Conservation (phyloP, 2,329 filamentous ascomycete genomes). For the Fusarium nurragi region DNA sequence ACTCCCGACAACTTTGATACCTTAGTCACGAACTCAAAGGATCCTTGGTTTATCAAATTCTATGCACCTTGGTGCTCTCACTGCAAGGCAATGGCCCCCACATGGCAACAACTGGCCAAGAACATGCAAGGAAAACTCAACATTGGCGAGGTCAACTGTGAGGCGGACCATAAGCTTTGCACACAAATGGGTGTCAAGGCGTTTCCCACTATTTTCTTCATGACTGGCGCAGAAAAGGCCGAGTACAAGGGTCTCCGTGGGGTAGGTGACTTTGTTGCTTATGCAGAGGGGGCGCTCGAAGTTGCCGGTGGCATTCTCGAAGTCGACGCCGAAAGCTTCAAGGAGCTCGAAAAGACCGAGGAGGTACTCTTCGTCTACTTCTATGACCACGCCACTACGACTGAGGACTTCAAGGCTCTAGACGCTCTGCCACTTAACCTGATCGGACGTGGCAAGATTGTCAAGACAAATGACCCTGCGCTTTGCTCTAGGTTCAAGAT, state of each 20-base stretch:
- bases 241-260: conserved; percentile 94
- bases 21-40: conserved; percentile 83
- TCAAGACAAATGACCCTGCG: conserved; percentile 84
- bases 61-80: conserved; percentile 98
- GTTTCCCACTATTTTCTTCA: conserved; percentile 92
- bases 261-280: conserved; percentile 87
- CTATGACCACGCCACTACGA: conserved; percentile 94
- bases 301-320: conserved; percentile 80
- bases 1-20: conserved; percentile 87
- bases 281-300: conserved; percentile 86
- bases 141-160: conserved; percentile 95
- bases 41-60: conserved; percentile 99
- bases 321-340: conserved; percentile 79
- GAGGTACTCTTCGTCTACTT: conserved; percentile 98
- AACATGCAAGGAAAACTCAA: conserved; percentile 92
- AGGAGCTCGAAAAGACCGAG: conserved; percentile 87
- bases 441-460: conserved; percentile 89
- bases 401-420: conserved; percentile 88
- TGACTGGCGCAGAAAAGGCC: conserved; percentile 88
- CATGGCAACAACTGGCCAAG: conserved; percentile 88
- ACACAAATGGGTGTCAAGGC: conserved; percentile 83
- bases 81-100: conserved; percentile 91
- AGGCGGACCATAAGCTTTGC: conserved; percentile 85
- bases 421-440: conserved; percentile 87
- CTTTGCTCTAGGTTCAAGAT: conserved; percentile 90